A percentile compares a stretch with the other conserved stretches of the same genome.
Evolutionary conservation across 208 protist genomes (phyloP).

Genomic region (Crithidia acanthocephali): DNA sequence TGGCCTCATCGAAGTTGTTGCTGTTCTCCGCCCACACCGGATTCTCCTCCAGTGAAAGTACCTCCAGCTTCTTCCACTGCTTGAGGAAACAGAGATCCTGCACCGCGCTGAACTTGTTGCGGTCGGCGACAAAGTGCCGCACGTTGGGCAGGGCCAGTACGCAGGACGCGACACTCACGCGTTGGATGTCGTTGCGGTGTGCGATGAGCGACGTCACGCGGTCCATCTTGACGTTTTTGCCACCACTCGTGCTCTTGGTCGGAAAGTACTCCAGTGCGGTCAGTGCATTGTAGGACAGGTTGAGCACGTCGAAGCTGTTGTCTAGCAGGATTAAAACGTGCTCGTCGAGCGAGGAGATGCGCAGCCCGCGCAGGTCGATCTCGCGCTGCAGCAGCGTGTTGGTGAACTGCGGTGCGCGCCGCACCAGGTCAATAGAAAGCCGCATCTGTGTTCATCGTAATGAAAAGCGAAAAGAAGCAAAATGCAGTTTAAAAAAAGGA

Average conservation of each 20-base stretch:
- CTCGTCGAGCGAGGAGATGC: conserved; percentile 82
- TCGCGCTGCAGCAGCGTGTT: conserved; percentile 85
- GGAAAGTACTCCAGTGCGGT: conserved; percentile 85
- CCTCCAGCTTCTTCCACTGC: conserved; percentile 74
- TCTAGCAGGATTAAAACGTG: conserved; percentile 63
- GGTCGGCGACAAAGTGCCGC: conserved; percentile 74
- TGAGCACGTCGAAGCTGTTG: conserved; percentile 87
- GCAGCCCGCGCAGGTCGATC: conserved; percentile 83
- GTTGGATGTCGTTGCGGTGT: conserved; percentile 79
- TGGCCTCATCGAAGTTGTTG: conserved; percentile 37
- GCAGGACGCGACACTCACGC: conserved; percentile 79
- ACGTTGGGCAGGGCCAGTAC: conserved; percentile 74
- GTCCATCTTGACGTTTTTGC: conserved; percentile 43
- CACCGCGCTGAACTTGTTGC: conserved; percentile 63
- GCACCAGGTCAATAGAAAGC: conserved; percentile 73
- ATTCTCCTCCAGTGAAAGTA: conserved; percentile 75
- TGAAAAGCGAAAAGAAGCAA: background rate
- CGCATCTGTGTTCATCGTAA: conserved; percentile 53
- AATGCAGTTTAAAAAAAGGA: too few species aligned
- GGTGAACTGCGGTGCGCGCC: conserved; percentile 84
- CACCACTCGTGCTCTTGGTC: conserved; percentile 5
- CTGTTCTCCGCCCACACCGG: conserved; percentile 65
- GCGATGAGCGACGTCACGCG: conserved; percentile 77
- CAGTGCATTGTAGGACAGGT: conserved; percentile 81
- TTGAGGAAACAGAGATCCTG: conserved; percentile 71